Percentiles rank a stretch among this genome's conserved stretches.
Conservation (phyloP, 2,329 filamentous ascomycete genomes). For the Alternaria solani region DNA sequence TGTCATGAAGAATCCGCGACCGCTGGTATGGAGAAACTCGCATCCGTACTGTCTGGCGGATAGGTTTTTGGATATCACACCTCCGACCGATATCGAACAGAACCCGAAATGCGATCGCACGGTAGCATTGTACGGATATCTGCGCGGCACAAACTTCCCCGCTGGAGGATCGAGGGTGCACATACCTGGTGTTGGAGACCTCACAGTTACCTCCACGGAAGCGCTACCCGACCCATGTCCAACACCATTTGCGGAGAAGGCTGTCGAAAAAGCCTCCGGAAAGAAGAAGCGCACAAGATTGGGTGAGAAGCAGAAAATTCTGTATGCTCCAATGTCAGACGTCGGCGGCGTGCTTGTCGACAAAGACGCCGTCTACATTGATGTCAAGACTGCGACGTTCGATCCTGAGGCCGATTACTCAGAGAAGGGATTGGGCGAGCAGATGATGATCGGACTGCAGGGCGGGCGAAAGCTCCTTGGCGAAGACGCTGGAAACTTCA, state of each 20-base stretch:
- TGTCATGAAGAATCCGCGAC: conserved; percentile 98
- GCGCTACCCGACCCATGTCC: conserved; percentile 92
- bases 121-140: conserved; percentile 89
- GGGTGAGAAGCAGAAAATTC: conserved; percentile 94
- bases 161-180: conserved; percentile 86
- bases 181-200: conserved; percentile 89
- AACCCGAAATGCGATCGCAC: conserved; percentile 90
- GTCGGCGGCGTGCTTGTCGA: conserved; percentile 95
- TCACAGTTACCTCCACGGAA: conserved; percentile 84
- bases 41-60: conserved; percentile 95
- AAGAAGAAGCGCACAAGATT: conserved; percentile 81
- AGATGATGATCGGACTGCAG: conserved; percentile 90
- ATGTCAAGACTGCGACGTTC: conserved; percentile 76
- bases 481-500: conserved; percentile 80
- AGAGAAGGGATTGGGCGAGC: conserved; percentile 91
- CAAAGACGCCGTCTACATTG: conserved; percentile 94
- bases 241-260: conserved; percentile 89
- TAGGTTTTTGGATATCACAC: conserved; percentile 93
- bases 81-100: conserved; percentile 88
- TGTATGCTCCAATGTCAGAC: conserved; percentile 98
- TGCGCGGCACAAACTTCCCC: conserved; percentile 93
- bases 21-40: conserved; percentile 94
- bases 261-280: conserved; percentile 81
- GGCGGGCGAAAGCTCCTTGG: conserved; percentile 82
- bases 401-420: conserved; percentile 67